Conservation (phyloP, 306 rosid species). For the Parietaria judaica region DNA sequence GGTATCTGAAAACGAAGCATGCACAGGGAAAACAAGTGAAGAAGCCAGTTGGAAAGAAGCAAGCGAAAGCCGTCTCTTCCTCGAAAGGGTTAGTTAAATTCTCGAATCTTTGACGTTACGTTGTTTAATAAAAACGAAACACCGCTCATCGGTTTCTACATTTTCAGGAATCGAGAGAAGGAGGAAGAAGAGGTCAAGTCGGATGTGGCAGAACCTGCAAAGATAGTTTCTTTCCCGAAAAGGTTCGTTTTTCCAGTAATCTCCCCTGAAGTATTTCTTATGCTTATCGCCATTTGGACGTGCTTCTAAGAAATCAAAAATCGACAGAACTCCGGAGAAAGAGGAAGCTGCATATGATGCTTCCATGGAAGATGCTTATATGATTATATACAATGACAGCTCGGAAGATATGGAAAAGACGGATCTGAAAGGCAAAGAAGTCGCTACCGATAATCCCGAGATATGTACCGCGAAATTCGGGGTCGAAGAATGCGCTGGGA, state of each 20-base stretch:
- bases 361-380: slow-evolving; percentile 12
- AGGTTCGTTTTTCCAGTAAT: not conserved
- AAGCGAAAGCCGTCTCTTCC: slow-evolving; percentile 16
- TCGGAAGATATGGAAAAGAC: slow-evolving; percentile 18
- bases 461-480: not conserved
- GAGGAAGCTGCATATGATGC: not conserved
- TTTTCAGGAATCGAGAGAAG: not conserved
- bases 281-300: too few relatives aligned
- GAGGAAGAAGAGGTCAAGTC: not conserved
- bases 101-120: not conserved
- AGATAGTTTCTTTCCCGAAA: not conserved
- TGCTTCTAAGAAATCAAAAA: too few relatives aligned
- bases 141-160: not conserved
- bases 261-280: not conserved
- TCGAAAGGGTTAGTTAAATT: slow-evolving; percentile 19
- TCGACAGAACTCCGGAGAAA: too few relatives aligned
- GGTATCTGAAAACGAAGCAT: not conserved
- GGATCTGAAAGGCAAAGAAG: slow-evolving; percentile 12
- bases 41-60: not conserved
- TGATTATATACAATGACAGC: slow-evolving; percentile 15
- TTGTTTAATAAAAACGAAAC: not conserved
- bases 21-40: slow-evolving; percentile 9
- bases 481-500: slow-evolving; percentile 8
- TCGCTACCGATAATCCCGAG: slow-evolving; percentile 1
- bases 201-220: not conserved